Base-by-base conservation (phyloP, 164 flowering plant species). In the Protea cynaroides region DNA sequence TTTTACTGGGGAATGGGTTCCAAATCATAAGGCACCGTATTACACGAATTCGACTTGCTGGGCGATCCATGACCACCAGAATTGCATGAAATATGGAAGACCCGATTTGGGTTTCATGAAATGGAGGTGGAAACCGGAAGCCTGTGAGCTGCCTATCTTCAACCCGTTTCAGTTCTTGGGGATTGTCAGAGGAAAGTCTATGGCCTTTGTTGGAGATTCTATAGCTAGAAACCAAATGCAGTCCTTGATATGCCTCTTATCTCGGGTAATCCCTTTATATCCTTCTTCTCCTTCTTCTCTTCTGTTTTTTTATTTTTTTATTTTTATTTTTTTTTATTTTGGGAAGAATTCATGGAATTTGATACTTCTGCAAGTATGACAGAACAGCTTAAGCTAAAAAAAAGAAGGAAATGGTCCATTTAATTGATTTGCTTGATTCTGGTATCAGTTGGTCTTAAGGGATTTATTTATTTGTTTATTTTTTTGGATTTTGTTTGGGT, bases 201-300 rank as follows among this genome's bases (percentile, higher is more conserved):
- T 89, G 78, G 92, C 86, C 1, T 86, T 89, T 71, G 86, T 89
- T 9, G 92, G 96, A 1, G 96, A 89, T 56, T 89, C 96, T 46
- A 85, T 89, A 8, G 85, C 68, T 0, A 81, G 96, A 59, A 89
- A 89, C 75, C 96, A 89, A 62, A 84, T 86, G 87, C 89, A 86
- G 76, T 89, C 96, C 38, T 67, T 89, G 74, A 78, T 89, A 0
- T 89, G 96, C 73, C 84, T 89, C 37, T 74, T 89, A 14, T 89
- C 92, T 25, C 71, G 87, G 81, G 96, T 89, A 81, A 11, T 68
- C 24, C 22, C 21, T 58, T 15, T 53, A 7, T 38, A 34, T 21
- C 24, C 19, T 21, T 1, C 9, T 8, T 40, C 12, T 8, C 46
- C 8, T 40, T 8, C 1, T 40, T 40, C 46, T 40, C 8, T 40